phyloP scores from a whole-genome alignment of 495 filamentous ascomycete species.

The Neurospora sp. region DNA sequence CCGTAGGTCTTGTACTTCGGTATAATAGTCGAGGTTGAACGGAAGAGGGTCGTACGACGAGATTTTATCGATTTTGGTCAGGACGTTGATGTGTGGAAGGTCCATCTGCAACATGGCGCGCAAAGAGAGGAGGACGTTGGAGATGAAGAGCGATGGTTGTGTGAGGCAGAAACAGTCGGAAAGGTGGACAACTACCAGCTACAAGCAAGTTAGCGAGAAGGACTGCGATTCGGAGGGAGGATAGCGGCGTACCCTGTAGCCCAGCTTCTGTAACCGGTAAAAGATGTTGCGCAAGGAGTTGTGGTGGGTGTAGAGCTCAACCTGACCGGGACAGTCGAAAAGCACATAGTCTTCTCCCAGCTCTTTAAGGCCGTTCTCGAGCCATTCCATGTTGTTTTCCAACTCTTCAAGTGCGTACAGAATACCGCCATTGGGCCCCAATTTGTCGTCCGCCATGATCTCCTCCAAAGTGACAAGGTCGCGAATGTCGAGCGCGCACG shows the following conservation, averaged over 20 bases:
- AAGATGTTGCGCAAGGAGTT: conserved; percentile 83
- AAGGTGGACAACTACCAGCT: conserved; percentile 87
- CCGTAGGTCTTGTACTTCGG: conserved; percentile 87
- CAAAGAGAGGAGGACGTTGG: conserved; percentile 81
- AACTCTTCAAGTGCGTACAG: conserved; percentile 93
- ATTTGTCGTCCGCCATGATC: conserved; percentile 82
- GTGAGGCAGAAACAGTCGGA: conserved; percentile 88
- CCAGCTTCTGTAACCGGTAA: conserved; percentile 78
- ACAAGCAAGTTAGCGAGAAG: conserved; percentile 7
- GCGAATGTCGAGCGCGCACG: conserved; percentile 84
- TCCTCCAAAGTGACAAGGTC: conserved; percentile 82
- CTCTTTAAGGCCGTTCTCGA: conserved; percentile 66
- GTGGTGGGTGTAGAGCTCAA: conserved; percentile 94
- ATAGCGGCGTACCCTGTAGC: conserved; percentile 62
- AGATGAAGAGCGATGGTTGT: conserved; percentile 87
- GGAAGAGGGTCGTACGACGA: conserved; percentile 65
- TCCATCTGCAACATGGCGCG: conserved; percentile 97
- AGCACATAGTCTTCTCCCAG: conserved; percentile 85
- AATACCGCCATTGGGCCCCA: conserved; percentile 88
- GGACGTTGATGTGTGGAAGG: conserved; percentile 85
- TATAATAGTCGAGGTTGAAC: conserved; percentile 94
- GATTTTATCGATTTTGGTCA: conserved; percentile 95
- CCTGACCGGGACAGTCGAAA: conserved; percentile 94
- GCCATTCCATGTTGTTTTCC: conserved; percentile 83
- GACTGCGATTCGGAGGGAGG: background rate